These are phyloP conservation scores for Diplodia scrobiculata DNA, from an alignment of 2,329 filamentous ascomycete species.

Conservation along the genomic window DNA sequence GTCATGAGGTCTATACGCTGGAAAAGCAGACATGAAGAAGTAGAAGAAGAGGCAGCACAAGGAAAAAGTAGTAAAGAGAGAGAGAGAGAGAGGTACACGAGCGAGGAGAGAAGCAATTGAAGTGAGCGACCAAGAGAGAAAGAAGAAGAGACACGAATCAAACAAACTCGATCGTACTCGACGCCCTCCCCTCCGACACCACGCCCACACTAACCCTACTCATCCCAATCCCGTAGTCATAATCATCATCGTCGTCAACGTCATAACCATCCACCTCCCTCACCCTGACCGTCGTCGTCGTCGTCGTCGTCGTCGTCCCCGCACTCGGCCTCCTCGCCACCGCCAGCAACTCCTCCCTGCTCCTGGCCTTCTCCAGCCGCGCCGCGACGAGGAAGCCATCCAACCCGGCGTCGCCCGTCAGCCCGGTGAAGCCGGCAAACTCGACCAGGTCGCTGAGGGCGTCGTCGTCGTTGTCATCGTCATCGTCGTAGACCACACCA, in stretches of 20 bases:
- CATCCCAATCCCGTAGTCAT: not conserved
- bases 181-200: not conserved
- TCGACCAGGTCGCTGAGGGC: conserved; percentile 1
- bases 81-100: not conserved
- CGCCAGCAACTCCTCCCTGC: not conserved
- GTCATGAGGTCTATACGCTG: not conserved
- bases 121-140: not conserved
- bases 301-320: not conserved
- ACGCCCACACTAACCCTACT: no score
- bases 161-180: not conserved
- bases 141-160: not conserved
- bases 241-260: not conserved
- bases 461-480: not conserved
- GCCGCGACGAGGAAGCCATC: not conserved
- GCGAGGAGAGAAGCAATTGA: not conserved
- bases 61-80: not conserved
- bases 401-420: not conserved
- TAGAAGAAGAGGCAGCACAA: not conserved
- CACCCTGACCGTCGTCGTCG: not conserved
- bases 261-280: not conserved
- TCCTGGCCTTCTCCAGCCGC: not conserved
- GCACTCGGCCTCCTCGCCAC: not conserved
- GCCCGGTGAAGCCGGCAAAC: conserved; percentile 3
- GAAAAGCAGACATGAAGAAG: not conserved
- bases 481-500: not conserved